Evolutionary conservation across 2,329 filamentous ascomycete genomes (phyloP).

Genomic region (Aspergillus niger): DNA sequence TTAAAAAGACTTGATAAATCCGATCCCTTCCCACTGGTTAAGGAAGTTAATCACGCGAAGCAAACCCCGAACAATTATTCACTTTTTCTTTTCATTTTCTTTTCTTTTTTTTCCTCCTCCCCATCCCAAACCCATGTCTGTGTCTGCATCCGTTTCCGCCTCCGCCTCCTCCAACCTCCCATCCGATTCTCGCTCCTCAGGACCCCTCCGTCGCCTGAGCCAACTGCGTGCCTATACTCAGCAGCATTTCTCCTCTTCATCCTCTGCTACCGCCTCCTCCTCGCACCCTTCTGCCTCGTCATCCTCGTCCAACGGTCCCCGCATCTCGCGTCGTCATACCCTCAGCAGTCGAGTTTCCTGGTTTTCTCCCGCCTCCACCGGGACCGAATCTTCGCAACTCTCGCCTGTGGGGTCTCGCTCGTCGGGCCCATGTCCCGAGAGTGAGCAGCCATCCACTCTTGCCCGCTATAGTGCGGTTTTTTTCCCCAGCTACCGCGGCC

Average conservation of each 20-base stretch:
- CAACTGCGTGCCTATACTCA: conserved; percentile 44
- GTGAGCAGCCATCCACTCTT: conserved; percentile 26
- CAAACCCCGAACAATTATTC: too few species aligned
- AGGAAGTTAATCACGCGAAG: too few species aligned
- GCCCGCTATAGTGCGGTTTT: conserved; percentile 23
- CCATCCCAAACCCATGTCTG: conserved; percentile 24
- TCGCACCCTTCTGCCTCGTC: conserved; percentile 8
- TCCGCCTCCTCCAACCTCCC: conserved; percentile 34
- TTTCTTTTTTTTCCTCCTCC: too few species aligned
- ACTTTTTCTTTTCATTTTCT: too few species aligned
- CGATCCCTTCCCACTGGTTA: too few species aligned
- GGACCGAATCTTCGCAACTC: conserved; percentile 28
- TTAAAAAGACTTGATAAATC: too few species aligned
- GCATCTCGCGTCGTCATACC: conserved; percentile 36
- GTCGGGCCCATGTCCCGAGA: conserved; percentile 33
- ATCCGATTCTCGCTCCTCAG: conserved; percentile 34
- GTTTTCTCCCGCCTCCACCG: conserved; percentile 31
- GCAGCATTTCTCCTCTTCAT: conserved; percentile 28
- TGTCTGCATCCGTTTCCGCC: conserved; percentile 41
- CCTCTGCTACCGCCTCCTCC: too few species aligned
- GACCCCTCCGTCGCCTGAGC: conserved; percentile 44
- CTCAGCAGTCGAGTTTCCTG: conserved; percentile 41
- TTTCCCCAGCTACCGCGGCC: conserved; percentile 23
- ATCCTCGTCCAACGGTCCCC: conserved; percentile 26
- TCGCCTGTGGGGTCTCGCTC: conserved; percentile 24